Evolutionary conservation across 164 flowering plant species (phyloP), one percentile per base, ranked within the genome.

Genomic region (Dillenia turbinata): DNA sequence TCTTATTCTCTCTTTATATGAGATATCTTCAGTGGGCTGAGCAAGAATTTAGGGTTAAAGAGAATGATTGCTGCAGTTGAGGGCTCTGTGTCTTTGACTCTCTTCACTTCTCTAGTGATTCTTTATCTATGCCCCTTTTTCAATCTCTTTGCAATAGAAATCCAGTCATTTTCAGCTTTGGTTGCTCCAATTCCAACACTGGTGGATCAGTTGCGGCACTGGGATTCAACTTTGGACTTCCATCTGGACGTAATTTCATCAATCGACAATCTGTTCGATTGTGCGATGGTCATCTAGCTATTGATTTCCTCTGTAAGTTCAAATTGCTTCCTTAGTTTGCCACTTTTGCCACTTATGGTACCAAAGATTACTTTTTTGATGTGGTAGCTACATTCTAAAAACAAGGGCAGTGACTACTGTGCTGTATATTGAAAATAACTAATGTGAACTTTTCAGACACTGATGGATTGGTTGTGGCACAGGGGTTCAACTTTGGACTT

Each of bases 251-350:
- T 8, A 44, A 63, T 3, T 74, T 70, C 66, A 66, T 66, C 61
- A 63, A 57, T 14, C 45, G 17, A 16, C 33, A 57, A 12, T 47
- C 78, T 19, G 22, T 19, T 19, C 22, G 22, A 19, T 19, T 19
- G 22, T 47, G 62, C 11, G 69, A 74, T 54, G 74, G 78, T 9
- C 63, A 74, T 0, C 46, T 70, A 3, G 15, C 64, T 57, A 60
- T 74, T 24, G 78, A 74, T 56, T 74, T 70, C 50, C 51, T 74
- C 2, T 74, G 74, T 74, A 66, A 69, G 73, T 64, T 17, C 16
- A n/a, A 44, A 43, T 4, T 24, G 56, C 45, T 24, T 5, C 40
- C 24, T 9, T 33, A 8, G 53, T 44, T 13, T 53, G 8, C 10
- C n/a, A n/a, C n/a, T n/a, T n/a, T n/a, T n/a, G n/a, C n/a, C 40